Conservation (phyloP, 768 basidiomycete species). For the Melanogaster broomeanus region DNA sequence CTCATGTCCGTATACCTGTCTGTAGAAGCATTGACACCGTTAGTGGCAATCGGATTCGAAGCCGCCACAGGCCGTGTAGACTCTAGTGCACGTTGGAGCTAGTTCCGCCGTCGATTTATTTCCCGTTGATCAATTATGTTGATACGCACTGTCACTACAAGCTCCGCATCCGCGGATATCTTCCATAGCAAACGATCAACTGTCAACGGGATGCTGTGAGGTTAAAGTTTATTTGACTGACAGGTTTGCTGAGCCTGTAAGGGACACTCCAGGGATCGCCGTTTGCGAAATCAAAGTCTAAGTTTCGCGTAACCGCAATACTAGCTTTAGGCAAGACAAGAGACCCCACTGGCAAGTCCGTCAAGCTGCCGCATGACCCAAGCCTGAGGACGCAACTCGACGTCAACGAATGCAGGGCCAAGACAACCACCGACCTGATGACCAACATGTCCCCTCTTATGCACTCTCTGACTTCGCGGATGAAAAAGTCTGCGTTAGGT, state of each 20-base stretch:
- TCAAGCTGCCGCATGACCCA: conserved; percentile 79
- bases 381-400: conserved; percentile 43
- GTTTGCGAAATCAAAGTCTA: conserved; percentile 71
- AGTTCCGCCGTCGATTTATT: conserved; percentile 8
- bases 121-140: not conserved
- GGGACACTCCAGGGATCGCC: conserved; percentile 42
- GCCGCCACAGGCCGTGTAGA: conserved; percentile 44
- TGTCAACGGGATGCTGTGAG: not conserved
- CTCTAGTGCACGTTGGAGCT: conserved; percentile 51
- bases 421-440: conserved; percentile 38
- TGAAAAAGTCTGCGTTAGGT: conserved; percentile 84
- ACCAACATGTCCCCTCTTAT: conserved; percentile 61
- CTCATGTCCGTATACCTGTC: conserved; percentile 57
- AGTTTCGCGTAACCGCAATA: conserved; percentile 70
- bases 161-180: conserved; percentile 59
- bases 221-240: conserved; percentile 26
- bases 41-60: conserved; percentile 38
- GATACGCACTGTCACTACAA: conserved; percentile 50
- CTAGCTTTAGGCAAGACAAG: conserved; percentile 71
- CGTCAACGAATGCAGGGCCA: not conserved
- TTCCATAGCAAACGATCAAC: conserved; percentile 20
- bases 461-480: conserved; percentile 78
- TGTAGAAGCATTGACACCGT: conserved; percentile 72
- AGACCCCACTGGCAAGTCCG: conserved; percentile 71
- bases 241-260: conserved; percentile 70